A percentile compares a stretch with the other conserved stretches of the same genome.
These are phyloP conservation scores for Tephrocybe sp. DNA, from an alignment of 768 basidiomycete genomes.

Conservation along the genomic window DNA sequence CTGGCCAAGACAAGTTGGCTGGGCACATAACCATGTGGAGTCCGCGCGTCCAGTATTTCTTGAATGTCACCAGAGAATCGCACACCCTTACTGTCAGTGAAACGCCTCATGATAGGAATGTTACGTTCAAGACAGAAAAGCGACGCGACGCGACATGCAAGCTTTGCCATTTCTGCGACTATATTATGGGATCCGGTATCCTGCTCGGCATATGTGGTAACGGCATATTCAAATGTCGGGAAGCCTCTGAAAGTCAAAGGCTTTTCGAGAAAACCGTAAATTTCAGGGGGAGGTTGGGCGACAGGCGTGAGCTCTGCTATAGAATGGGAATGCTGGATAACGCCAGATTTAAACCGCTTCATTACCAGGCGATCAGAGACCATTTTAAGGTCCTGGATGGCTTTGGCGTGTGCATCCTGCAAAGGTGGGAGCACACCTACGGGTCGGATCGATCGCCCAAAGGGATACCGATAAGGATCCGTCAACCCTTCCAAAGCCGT, in stretches of 20 bases:
- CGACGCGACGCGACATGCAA: conserved; percentile 75
- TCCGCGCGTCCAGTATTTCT: conserved; percentile 47
- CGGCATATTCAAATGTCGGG: conserved; percentile 46
- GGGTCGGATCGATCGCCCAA: conserved; percentile 29
- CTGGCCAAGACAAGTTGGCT: conserved; percentile 29
- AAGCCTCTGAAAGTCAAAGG: conserved; percentile 44
- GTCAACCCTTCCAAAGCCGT: conserved; percentile 31
- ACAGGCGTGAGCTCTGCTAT: conserved; percentile 24
- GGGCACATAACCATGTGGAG: conserved; percentile 42
- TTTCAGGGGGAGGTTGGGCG: conserved; percentile 24
- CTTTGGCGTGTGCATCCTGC: conserved; percentile 21
- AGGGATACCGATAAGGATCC: conserved; percentile 33
- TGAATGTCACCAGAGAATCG: conserved; percentile 32
- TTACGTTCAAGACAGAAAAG: conserved; percentile 58
- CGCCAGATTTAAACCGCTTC: conserved; percentile 19
- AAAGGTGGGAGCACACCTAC: conserved; percentile 6
- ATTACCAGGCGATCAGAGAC: conserved; percentile 13
- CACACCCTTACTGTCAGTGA: conserved; percentile 29
- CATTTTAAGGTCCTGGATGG: conserved; percentile 27
- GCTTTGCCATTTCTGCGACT: conserved; percentile 81
- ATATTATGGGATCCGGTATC: conserved; percentile 47
- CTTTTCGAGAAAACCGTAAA: conserved; percentile 28
- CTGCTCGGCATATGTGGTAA: conserved; percentile 22
- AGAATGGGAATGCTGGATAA: conserved; percentile 22
- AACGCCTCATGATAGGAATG: conserved; percentile 65